These are phyloP conservation scores for Vitis hybrid DNA, from an alignment of 177 flowering plant genomes.

Conservation along the genomic window DNA sequence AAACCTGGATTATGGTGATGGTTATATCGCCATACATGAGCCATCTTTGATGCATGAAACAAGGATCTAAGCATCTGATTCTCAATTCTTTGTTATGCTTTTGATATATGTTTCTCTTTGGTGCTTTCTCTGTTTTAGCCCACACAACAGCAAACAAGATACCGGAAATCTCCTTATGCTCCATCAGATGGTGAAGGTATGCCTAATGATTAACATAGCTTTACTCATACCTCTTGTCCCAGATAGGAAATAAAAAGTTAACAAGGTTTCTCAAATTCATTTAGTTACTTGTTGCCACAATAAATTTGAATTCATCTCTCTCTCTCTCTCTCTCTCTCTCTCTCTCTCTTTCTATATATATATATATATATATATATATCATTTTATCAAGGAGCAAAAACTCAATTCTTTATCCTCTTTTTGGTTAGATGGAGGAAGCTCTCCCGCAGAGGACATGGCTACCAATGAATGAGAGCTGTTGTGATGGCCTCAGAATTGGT, in stretches of 20 bases:
- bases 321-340: neutral
- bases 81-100: neutral
- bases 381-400: neutral
- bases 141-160: slow-evolving; percentile 71
- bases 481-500: slow-evolving; percentile 5
- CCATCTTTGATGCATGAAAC: no score
- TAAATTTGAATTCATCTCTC: neutral
- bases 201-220: neutral
- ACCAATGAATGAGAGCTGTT: slow-evolving; percentile 34
- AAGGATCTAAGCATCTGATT: neutral
- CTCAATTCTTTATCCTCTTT: neutral
- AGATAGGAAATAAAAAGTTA: neutral
- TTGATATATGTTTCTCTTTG: neutral
- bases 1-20: no score
- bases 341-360: neutral
- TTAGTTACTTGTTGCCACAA: neutral
- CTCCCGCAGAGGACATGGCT: slow-evolving; percentile 40
- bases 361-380: neutral
- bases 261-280: neutral
- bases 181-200: slow-evolving; percentile 73
- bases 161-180: slow-evolving; percentile 71
- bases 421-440: slow-evolving; percentile 35
- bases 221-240: no score
- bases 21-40: no score
- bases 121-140: slow-evolving; percentile 36